phyloP scores from a whole-genome alignment of 805 yeast species.

The Yarrowia bubula region DNA sequence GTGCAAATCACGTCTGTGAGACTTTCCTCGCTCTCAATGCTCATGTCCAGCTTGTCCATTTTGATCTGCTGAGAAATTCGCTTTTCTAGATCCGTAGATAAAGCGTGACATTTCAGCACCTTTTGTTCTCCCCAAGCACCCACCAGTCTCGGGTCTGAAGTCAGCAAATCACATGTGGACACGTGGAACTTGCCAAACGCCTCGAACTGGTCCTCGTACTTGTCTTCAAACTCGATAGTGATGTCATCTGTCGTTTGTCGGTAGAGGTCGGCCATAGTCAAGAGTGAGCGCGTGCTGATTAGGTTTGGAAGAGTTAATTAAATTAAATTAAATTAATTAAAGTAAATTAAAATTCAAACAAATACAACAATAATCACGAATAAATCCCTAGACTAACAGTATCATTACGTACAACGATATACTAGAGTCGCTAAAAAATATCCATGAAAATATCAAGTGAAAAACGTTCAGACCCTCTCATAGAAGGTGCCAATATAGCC shows the following conservation, averaged over 20 bases:
- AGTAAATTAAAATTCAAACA: too few species aligned
- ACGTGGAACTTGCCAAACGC: neutral
- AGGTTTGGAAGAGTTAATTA: neutral
- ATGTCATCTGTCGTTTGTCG: slow-evolving; percentile 16
- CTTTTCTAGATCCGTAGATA: neutral
- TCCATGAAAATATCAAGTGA: neutral
- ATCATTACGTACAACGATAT: too few species aligned
- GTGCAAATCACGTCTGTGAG: slow-evolving; percentile 41
- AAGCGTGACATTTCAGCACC: neutral
- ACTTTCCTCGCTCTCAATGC: neutral
- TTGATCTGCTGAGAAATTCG: neutral
- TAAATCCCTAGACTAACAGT: too few species aligned
- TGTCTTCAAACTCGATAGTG: slow-evolving; percentile 5
- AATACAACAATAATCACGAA: too few species aligned
- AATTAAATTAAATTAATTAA: too few species aligned
- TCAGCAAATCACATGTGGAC: slow-evolving; percentile 2
- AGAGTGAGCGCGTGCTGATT: neutral
- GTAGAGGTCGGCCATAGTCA: slow-evolving; percentile 7
- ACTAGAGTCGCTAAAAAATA: too few species aligned
- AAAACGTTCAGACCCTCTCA: neutral
- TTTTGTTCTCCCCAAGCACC: slow-evolving; percentile 8
- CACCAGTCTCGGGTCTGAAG: neutral
- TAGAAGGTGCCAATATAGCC: too few species aligned
- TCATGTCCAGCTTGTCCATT: neutral
- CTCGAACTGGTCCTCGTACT: slow-evolving; percentile 1